Base-by-base conservation (phyloP, 768 basidiomycete species). In the Leccinum variicolor region DNA sequence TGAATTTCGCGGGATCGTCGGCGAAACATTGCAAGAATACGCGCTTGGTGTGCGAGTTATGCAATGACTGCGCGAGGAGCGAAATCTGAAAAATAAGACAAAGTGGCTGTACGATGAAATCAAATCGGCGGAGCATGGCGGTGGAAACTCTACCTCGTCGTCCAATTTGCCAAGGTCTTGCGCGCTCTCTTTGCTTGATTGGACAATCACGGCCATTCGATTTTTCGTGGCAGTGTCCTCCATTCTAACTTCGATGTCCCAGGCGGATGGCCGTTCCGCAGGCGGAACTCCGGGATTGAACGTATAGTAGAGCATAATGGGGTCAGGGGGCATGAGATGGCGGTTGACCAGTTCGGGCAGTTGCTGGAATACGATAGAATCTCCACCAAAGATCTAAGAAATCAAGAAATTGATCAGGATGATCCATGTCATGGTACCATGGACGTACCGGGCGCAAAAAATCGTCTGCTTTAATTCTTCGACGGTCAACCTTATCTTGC, bases 221-320 rank as follows among this genome's bases (percentile, higher is more conserved):
- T 75, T 81, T 73, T 94, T 95, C 46, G 89, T 68, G 8, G 74
- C 70, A 3, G 82, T 76, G 67, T 97, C 94, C 65, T 97, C 94
- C 71, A 88, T 82, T 71, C 92, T 94, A 11, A 96, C 73, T 52
- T 96, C 93, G 17, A 94, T 82, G 66, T 97, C 94, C 81, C 86
- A 96, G 4, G 91, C 92, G 55, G 81, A 79, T 10, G 85, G 83
- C 9, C 85, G 78, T 57, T 92, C 90, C 3, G 90, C 83, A 0
- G 89, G 83, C 28, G 82, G 77, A 1, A 77, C 62, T 5, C 76
- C 68, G 0, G 89, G 89, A 59, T 90, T 84, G 54, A 92, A 70
- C 7, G 79, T 81, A 66, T 96, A 95, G 66, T 89, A 84, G 6
- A 98, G 73, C 17, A 92, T 72, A 55, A 95, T 77, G 0, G 96